Evolutionary conservation across 75 land plant species (phyloP), one percentile per base, ranked within the genome.

Genomic region (Cupressus sempervirens): DNA sequence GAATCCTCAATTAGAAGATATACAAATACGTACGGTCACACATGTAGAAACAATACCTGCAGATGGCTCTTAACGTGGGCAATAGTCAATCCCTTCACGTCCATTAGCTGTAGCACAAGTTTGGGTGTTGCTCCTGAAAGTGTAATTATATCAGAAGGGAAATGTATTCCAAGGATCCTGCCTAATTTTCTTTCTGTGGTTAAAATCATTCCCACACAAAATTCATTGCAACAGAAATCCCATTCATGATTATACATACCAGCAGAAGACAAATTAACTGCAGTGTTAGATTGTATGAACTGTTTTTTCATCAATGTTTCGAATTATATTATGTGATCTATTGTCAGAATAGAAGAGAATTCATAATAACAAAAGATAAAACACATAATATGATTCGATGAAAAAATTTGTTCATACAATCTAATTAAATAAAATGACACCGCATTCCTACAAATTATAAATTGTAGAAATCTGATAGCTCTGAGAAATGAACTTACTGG

Each of bases 1-100:
- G 5, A 20, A 56, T 16, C 62, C 62, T 56, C 23, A 56, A 16
- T 16, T 56, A 20, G 62, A 0, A 56, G 32, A 82, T 2, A 65
- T 53, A 73, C 26, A 11, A 29, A 50, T 6, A 38, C 76, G 2
- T 73, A 14, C 40, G 18, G 29, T 62, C 1, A 36, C 12, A 46
- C 20, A 82, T 62, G 8, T 34, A 41, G 18, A 9, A 43, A 48
- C 26, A 29, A 81, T 88, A 90, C 94, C 92, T 93, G 94, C 65
- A 93, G 75, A 83, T 93, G 94, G 87, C 94, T 93, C 82, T 93
- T 93, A 52, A 93, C 93, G 89, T 93, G 94, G 4, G 93, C 92
- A 62, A 93, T 91, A 46, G 91, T 90, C 18, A 93, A 88, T 26
- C 93, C 94, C 58, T 91, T 91, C 70, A 93, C 86, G 65, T 93